Conservation (phyloP, 345 rosid genomes). For the Eucalyptus microcorys region DNA sequence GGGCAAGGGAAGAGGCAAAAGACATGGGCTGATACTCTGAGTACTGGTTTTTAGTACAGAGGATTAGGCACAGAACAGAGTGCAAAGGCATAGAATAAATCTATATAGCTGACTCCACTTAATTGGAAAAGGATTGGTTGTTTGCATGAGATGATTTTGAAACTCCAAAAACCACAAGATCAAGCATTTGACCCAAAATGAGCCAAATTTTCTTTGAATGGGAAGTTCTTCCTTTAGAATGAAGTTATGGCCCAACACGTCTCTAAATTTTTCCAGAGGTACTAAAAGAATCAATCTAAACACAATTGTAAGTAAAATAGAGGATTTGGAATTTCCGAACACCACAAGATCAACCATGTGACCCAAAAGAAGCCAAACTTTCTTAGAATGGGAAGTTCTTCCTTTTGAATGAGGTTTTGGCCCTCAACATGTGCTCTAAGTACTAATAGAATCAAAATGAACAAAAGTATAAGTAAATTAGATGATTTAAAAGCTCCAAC, state of each 20-base stretch:
- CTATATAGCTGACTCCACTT: background rate
- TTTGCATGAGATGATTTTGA: background rate
- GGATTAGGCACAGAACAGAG: background rate
- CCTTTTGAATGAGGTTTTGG: background rate
- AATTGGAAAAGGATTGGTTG: background rate
- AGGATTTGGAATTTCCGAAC: background rate
- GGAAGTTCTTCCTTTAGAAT: background rate
- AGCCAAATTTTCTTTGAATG: background rate
- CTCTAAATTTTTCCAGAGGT: background rate
- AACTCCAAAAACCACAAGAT: background rate
- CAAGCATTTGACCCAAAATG: background rate
- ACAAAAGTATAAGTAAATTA: background rate
- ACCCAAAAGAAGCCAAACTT: background rate
- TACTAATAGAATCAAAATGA: background rate
- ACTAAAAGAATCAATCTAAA: background rate
- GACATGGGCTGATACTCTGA: background rate
- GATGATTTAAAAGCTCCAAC: background rate
- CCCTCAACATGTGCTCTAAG: background rate
- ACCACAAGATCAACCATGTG: background rate
- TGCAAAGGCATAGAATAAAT: background rate
- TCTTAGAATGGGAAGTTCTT: background rate
- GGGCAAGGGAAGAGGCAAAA: background rate
- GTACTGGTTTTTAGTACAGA: background rate
- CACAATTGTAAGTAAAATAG: background rate
- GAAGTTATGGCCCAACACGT: background rate